Percentiles rank a stretch among this genome's conserved stretches.
Evolutionary conservation across 805 yeast genomes (phyloP).

Genomic region (Komagataella ulmi): DNA sequence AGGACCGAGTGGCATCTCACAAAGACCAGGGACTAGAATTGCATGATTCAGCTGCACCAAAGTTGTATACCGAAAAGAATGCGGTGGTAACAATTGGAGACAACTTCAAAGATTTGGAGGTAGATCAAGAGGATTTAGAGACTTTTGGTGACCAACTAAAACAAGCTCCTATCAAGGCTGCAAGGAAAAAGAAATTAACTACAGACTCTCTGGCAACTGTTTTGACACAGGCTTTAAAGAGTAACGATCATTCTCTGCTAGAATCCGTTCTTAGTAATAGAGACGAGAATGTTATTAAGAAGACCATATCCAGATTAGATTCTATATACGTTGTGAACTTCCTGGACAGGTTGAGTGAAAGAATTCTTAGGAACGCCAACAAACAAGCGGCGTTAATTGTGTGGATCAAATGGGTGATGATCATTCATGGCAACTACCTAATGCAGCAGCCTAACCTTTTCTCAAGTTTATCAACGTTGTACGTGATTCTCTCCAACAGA

Average conservation of each 20-base stretch:
- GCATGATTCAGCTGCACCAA: slow-evolving; percentile 39
- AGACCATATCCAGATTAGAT: slow-evolving; percentile 35
- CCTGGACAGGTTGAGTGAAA: slow-evolving; percentile 38
- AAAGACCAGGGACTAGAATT: slow-evolving; percentile 29
- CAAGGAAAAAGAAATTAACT: slow-evolving; percentile 23
- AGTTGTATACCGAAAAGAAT: slow-evolving; percentile 45
- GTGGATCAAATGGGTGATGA: slow-evolving; percentile 44
- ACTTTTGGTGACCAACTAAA: slow-evolving; percentile 5
- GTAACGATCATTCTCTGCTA: slow-evolving; percentile 74
- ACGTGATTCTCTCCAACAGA: slow-evolving; percentile 32
- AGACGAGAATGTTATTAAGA: slow-evolving; percentile 34
- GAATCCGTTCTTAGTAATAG: slow-evolving; percentile 64
- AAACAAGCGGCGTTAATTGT: slow-evolving; percentile 35
- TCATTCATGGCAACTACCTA: slow-evolving; percentile 39
- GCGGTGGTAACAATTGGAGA: slow-evolving; percentile 53
- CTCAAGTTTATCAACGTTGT: slow-evolving; percentile 28
- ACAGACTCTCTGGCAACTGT: slow-evolving; percentile 75
- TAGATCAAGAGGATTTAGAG: slow-evolving; percentile 29
- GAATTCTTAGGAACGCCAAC: slow-evolving; percentile 34
- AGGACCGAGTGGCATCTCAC: slow-evolving; percentile 5
- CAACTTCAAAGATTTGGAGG: slow-evolving; percentile 41
- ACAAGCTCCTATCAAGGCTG: slow-evolving; percentile 9
- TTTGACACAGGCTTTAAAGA: slow-evolving; percentile 77
- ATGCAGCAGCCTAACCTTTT: slow-evolving; percentile 30
- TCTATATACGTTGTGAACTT: slow-evolving; percentile 34